Evolutionary conservation across 1,139 yeast genomes (phyloP).

Genomic region (Suhomyces kunorum): DNA sequence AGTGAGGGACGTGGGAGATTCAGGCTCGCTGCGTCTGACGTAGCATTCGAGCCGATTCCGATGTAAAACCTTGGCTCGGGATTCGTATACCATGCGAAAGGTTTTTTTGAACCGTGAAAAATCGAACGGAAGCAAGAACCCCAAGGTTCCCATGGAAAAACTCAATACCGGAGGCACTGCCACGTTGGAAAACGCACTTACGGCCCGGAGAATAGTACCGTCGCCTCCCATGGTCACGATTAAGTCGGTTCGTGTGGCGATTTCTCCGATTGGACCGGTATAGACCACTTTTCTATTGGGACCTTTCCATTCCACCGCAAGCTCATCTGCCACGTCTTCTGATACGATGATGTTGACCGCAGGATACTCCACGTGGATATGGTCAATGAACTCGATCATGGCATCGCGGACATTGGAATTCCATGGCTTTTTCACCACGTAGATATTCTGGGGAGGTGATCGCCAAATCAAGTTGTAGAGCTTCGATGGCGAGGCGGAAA

Average conservation of each 20-base stretch:
- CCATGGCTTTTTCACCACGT: constrained; percentile 85
- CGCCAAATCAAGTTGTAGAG: constrained; percentile 50
- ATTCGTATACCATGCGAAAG: constrained; percentile 63
- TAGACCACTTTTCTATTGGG: constrained; percentile 28
- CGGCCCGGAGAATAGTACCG: constrained; percentile 84
- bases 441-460: constrained; percentile 63
- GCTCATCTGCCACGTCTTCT: constrained; percentile 73
- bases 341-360: constrained; percentile 75
- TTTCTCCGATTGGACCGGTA: constrained; percentile 61
- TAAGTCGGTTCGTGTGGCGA: constrained; percentile 63
- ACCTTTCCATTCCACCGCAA: constrained; percentile 40
- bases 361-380: constrained; percentile 60
- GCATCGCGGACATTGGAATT: constrained; percentile 64
- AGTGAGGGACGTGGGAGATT: too few species aligned
- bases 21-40: constrained; percentile 34
- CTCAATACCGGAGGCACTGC: constrained; percentile 87
- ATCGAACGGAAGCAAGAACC: constrained; percentile 86
- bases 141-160: constrained; percentile 88
- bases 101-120: constrained; percentile 61
- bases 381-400: constrained; percentile 61
- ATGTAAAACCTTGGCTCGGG: constrained; percentile 70
- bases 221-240: constrained; percentile 92
- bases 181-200: constrained; percentile 61
- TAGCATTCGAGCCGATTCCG: constrained; percentile 79
- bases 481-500: constrained; percentile 47